Evolutionary conservation across 1,284 basidiomycete species (phyloP).

Genomic region (Agroathelia rolfsii): DNA sequence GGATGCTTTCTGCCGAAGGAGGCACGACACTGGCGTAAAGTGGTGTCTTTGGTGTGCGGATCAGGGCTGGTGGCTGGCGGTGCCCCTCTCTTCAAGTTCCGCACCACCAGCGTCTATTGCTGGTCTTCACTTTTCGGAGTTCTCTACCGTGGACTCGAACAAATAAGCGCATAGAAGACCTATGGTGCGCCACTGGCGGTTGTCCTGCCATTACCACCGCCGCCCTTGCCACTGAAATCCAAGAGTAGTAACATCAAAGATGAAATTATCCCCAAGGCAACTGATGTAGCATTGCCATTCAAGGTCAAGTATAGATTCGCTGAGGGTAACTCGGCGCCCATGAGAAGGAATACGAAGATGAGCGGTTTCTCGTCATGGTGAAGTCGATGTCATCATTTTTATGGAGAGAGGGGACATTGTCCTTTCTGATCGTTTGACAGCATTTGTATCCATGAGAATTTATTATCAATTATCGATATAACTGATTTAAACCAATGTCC

Average conservation of each 20-base stretch:
- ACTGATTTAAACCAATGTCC: too few relatives aligned
- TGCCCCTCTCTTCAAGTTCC: too few relatives aligned
- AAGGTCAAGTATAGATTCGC: constrained; percentile 76
- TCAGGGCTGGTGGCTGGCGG: too few relatives aligned
- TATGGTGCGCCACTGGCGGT: constrained; percentile 28
- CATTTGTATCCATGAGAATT: too few relatives aligned
- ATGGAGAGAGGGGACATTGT: too few relatives aligned
- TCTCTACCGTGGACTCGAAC: constrained; percentile 38
- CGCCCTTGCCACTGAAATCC: constrained; percentile 15
- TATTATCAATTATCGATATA: too few relatives aligned
- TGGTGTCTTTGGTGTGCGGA: too few relatives aligned
- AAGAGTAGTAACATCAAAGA: constrained; percentile 24
- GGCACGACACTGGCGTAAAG: too few relatives aligned
- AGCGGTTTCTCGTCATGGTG: constrained; percentile 38
- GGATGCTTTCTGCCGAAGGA: constrained; percentile 70
- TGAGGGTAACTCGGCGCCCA: constrained; percentile 93
- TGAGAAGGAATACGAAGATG: constrained; percentile 70
- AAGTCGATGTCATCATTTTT: too few relatives aligned
- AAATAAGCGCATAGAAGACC: constrained; percentile 27
- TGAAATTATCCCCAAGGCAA: constrained; percentile 17
- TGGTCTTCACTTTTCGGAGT: too few relatives aligned
- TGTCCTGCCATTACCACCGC: constrained; percentile 6
- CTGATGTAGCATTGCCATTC: constrained; percentile 39
- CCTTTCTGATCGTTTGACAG: too few relatives aligned
- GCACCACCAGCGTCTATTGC: too few relatives aligned